Conservation (phyloP, 495 filamentous ascomycete genomes). For the Penicillium flavigenum region DNA sequence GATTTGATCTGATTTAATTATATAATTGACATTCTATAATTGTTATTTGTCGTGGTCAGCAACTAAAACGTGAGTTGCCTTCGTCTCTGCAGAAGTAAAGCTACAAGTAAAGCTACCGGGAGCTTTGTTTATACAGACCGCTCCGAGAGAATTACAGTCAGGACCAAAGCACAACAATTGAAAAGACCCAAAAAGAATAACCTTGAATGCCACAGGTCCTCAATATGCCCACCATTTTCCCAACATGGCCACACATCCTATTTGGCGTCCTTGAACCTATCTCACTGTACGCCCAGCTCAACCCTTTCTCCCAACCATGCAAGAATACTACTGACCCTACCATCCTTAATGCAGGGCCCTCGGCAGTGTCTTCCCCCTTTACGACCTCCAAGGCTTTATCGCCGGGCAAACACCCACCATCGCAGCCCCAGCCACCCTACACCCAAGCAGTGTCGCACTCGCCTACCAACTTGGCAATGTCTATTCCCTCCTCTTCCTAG, state of each 20-base stretch:
- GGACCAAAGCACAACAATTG: not conserved
- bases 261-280: constrained; percentile 64
- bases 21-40: not conserved
- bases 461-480: constrained; percentile 66
- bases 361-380: constrained; percentile 55
- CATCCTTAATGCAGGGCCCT: constrained; percentile 44
- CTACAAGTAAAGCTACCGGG: constrained; percentile 6
- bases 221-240: constrained; percentile 41
- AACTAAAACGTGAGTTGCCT: not conserved
- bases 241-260: constrained; percentile 43
- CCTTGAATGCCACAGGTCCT: constrained; percentile 1
- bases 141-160: constrained; percentile 5
- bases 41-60: not conserved
- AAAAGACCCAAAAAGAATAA: not conserved
- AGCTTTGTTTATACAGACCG: constrained; percentile 7
- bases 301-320: not conserved
- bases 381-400: constrained; percentile 59
- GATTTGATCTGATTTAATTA: not conserved
- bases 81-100: constrained; percentile 1
- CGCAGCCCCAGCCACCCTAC: constrained; percentile 26
- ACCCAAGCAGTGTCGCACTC: constrained; percentile 48
- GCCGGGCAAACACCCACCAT: constrained; percentile 53
- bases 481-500: constrained; percentile 63
- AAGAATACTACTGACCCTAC: constrained; percentile 14
- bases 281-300: constrained; percentile 54